Conservation (phyloP, 2,329 filamentous ascomycete genomes). For the Blastomyces gilchristii region DNA sequence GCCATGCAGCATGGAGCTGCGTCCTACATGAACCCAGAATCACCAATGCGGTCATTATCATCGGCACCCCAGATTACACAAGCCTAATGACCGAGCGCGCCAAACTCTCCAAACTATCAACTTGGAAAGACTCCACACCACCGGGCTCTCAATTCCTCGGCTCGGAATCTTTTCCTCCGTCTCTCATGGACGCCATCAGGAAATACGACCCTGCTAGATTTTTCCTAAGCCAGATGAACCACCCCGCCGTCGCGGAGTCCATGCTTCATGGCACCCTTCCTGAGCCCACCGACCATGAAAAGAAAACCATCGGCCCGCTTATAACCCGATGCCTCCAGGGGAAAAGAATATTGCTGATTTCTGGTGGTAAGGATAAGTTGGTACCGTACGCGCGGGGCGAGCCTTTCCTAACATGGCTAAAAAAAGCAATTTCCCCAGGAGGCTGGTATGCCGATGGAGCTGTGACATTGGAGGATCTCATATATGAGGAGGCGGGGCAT, state of each 20-base stretch:
- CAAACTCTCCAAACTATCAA: conserved; percentile 53
- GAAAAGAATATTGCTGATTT: conserved; percentile 45
- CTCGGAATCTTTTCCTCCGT: conserved; percentile 62
- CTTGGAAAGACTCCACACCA: conserved; percentile 47
- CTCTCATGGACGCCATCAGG: conserved; percentile 53
- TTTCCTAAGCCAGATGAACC: conserved; percentile 47
- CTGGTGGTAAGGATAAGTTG: conserved; percentile 48
- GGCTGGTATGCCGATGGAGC: conserved; percentile 43
- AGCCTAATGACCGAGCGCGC: conserved; percentile 74
- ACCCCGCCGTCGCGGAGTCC: conserved; percentile 17
- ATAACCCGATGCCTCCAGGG: conserved; percentile 37
- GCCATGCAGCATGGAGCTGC: conserved; percentile 77
- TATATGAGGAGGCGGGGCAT: conserved; percentile 49
- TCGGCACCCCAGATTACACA: conserved; percentile 83
- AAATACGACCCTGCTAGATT: conserved; percentile 66
- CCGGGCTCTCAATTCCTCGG: conserved; percentile 59
- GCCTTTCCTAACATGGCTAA: conserved; percentile 48
- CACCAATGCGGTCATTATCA: conserved; percentile 65
- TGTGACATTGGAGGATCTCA: conserved; percentile 46
- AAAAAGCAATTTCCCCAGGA: conserved; percentile 32
- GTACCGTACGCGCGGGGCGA: conserved; percentile 50
- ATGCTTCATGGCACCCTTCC: conserved; percentile 26
- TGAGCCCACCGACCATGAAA: conserved; percentile 35
- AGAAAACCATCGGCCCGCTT: conserved; percentile 34
- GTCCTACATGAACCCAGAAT: conserved; percentile 69